Conservation (phyloP, 495 filamentous ascomycete species). For the Geoglossum glabrum region DNA sequence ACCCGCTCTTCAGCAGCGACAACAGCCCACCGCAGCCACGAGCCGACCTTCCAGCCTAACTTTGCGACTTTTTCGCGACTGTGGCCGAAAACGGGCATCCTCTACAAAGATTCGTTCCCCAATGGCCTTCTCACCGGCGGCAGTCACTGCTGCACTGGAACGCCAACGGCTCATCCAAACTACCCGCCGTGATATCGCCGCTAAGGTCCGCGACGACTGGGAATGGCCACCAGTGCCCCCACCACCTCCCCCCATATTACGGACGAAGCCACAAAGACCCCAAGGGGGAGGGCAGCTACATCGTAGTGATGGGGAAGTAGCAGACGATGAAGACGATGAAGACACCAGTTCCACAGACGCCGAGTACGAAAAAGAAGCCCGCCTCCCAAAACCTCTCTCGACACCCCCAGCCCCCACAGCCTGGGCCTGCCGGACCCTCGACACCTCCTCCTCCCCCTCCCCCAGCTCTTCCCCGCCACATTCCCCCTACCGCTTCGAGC, state of each 20-base stretch:
- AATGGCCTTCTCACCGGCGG: not conserved
- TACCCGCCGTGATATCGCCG: slow-evolving; percentile 27
- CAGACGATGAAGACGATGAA: not conserved
- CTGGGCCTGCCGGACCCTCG: slow-evolving; percentile 1
- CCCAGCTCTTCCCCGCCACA: not conserved
- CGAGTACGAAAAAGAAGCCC: not conserved
- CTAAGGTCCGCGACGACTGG: slow-evolving; percentile 41
- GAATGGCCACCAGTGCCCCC: slow-evolving; percentile 10
- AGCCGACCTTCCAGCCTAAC: too few relatives aligned
- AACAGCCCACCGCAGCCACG: not conserved
- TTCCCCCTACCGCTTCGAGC: slow-evolving; percentile 41
- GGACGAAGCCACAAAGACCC: not conserved
- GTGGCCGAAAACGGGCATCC: too few relatives aligned
- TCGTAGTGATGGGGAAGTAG: not conserved
- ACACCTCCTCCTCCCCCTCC: not conserved
- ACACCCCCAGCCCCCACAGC: slow-evolving; percentile 11
- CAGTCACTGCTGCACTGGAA: slow-evolving; percentile 17
- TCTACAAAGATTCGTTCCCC: too few relatives aligned
- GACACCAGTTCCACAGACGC: not conserved
- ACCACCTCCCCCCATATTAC: not conserved
- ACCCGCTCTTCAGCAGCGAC: not conserved
- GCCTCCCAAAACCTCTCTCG: not conserved
- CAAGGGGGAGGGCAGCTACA: not conserved
- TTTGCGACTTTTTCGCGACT: too few relatives aligned
- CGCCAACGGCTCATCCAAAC: slow-evolving; percentile 33